Conservation (phyloP, 495 filamentous ascomycete genomes). For the Mytilinidion resinicola region DNA sequence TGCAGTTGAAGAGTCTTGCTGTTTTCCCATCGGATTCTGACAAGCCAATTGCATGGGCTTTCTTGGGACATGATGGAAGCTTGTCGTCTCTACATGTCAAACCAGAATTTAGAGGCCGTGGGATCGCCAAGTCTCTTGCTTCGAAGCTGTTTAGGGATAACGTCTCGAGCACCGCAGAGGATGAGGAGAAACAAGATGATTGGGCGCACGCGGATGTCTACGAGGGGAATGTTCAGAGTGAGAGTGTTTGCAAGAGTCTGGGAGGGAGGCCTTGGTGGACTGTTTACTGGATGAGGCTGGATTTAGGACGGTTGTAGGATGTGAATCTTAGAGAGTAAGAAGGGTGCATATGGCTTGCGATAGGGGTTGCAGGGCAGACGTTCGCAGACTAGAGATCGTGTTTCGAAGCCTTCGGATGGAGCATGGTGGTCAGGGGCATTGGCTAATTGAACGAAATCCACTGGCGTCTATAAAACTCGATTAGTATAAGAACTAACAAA, state of each 20-base stretch:
- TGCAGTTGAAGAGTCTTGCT: conserved; percentile 18
- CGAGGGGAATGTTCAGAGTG: conserved; percentile 32
- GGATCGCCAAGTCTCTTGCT: conserved; percentile 34
- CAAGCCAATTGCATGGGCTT: conserved; percentile 34
- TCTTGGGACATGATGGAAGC: conserved; percentile 33
- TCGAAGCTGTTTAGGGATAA: conserved; percentile 30
- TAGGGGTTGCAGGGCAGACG: background rate
- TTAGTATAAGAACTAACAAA: no score
- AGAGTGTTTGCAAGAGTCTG: conserved; percentile 30
- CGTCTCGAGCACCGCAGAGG: conserved; percentile 15
- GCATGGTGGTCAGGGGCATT: no score
- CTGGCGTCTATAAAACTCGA: no score
- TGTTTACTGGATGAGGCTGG: conserved; percentile 36
- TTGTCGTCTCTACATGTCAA: conserved; percentile 34
- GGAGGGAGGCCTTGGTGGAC: conserved; percentile 30
- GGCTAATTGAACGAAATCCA: no score
- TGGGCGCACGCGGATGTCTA: conserved; percentile 37
- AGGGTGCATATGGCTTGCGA: background rate
- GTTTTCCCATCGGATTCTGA: conserved; percentile 14
- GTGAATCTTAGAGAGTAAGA: background rate
- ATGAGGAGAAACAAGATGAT: conserved; percentile 10
- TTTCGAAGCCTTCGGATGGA: no score
- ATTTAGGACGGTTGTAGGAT: conserved; percentile 17
- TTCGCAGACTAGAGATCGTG: no score
- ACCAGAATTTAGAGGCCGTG: conserved; percentile 27